These are phyloP conservation scores for Cercophora samala DNA, from an alignment of 495 filamentous ascomycete species.

Conservation along the genomic window DNA sequence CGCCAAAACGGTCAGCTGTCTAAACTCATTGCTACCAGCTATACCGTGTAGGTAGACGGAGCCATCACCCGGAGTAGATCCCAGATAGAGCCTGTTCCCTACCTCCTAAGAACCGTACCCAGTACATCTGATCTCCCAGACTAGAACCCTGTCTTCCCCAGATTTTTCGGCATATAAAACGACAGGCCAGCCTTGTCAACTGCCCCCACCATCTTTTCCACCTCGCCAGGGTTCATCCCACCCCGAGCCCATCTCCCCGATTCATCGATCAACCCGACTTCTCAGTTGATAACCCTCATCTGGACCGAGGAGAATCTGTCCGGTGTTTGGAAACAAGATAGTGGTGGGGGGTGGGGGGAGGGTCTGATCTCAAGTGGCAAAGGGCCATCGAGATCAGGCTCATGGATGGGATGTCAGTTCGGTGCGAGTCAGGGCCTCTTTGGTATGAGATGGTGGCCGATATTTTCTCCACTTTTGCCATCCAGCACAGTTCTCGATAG, in stretches of 20 bases:
- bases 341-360: background rate
- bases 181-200: background rate
- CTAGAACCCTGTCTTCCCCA: background rate
- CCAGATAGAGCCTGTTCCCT: background rate
- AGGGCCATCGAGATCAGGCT: background rate
- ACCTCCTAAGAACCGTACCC: background rate
- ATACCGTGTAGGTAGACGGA: too few relatives aligned
- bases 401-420: background rate
- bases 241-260: background rate
- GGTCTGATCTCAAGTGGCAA: background rate
- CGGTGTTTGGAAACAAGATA: background rate
- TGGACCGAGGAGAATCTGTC: conserved; percentile 3
- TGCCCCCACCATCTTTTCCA: background rate
- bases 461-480: too few relatives aligned
- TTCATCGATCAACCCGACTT: background rate
- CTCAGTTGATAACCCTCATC: background rate
- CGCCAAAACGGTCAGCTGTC: too few relatives aligned
- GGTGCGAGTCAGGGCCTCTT: background rate
- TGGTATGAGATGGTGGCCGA: conserved; percentile 1
- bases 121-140: background rate
- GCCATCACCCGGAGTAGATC: too few relatives aligned
- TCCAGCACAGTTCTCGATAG: background rate
- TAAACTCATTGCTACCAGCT: too few relatives aligned
- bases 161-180: background rate
- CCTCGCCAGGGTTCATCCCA: conserved; percentile 2